Evolutionary conservation across 2,329 filamentous ascomycete species (phyloP).

Genomic region (Conoideocrella luteorostrata): DNA sequence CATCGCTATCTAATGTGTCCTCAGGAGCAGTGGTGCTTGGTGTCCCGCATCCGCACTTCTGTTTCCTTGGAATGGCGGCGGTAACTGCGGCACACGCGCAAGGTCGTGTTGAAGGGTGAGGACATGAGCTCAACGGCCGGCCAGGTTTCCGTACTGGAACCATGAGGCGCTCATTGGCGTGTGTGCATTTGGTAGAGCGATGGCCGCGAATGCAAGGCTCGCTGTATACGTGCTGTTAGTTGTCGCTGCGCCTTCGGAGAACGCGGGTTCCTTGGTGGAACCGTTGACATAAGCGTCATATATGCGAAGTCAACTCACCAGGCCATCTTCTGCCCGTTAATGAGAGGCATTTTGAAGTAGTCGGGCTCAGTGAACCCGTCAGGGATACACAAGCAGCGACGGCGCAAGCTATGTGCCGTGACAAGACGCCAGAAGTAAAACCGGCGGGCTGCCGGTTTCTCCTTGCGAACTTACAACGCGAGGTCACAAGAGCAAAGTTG

Average conservation of each 20-base stretch:
- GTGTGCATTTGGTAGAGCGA: slow-evolving; percentile 68
- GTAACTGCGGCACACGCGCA: slow-evolving; percentile 60
- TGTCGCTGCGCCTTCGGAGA: not conserved
- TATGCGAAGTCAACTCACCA: slow-evolving; percentile 46
- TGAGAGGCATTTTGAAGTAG: slow-evolving; percentile 53
- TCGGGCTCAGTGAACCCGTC: not conserved
- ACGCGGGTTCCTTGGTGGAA: not conserved
- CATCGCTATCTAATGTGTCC: slow-evolving; percentile 19
- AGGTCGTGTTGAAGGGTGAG: slow-evolving; percentile 54
- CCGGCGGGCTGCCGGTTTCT: too few species aligned
- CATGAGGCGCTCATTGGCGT: slow-evolving; percentile 61
- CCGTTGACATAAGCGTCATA: not conserved
- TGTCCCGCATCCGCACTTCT: slow-evolving; percentile 47
- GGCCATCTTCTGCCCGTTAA: slow-evolving; percentile 67
- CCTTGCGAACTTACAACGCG: too few species aligned
- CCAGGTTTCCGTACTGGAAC: slow-evolving; percentile 67
- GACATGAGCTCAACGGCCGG: slow-evolving; percentile 62
- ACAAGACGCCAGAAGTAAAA: too few species aligned
- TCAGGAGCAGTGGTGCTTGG: slow-evolving; percentile 17
- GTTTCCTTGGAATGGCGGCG: slow-evolving; percentile 53
- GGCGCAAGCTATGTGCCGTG: not conserved
- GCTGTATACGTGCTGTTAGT: slow-evolving; percentile 31
- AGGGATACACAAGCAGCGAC: not conserved
- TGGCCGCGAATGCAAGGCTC: slow-evolving; percentile 71
- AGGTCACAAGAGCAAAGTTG: too few species aligned